A percentile compares a stretch with the other conserved stretches of the same genome.
Conservation (phyloP, 202 grass and related monocot species). For the Schoenoplectus triqueter region DNA sequence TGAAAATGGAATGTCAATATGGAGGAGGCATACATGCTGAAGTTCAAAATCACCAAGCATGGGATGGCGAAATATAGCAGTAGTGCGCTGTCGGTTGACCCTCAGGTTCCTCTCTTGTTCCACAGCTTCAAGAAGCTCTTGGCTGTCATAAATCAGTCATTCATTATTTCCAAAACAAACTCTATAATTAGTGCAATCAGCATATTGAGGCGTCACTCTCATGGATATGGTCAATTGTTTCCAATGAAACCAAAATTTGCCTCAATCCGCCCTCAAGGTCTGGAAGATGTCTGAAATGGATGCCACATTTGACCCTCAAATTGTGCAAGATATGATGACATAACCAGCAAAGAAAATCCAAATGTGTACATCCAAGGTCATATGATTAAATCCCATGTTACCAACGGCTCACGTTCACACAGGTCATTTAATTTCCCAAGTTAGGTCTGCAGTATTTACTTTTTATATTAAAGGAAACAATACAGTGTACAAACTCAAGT, state of each 20-base stretch:
- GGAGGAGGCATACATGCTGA: conserved; percentile 45
- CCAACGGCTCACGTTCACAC: not conserved
- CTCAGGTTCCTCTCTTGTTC: conserved; percentile 66
- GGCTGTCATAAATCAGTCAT: conserved; percentile 45
- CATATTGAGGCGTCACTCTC: not conserved
- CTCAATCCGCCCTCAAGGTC: not conserved
- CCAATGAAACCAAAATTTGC: not conserved
- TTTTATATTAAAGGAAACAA: conserved; percentile 9
- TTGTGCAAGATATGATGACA: not conserved
- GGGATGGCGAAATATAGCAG: conserved; percentile 69
- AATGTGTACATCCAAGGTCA: not conserved
- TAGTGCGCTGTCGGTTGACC: conserved; percentile 42
- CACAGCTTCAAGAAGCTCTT: conserved; percentile 82
- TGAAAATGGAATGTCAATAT: not conserved
- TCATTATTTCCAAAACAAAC: conserved; percentile 31
- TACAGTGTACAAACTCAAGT: not conserved
- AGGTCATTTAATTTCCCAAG: not conserved
- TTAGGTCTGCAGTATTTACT: not conserved
- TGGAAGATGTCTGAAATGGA: not conserved
- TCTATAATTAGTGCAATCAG: not conserved
- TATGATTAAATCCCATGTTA: not conserved
- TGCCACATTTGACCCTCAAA: not conserved
- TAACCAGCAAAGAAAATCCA: not conserved
- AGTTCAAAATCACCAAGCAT: conserved; percentile 85
- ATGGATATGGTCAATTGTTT: conserved; percentile 11